phyloP scores from a whole-genome alignment of 2,329 filamentous ascomycete species.

The Massarina eburnea region DNA sequence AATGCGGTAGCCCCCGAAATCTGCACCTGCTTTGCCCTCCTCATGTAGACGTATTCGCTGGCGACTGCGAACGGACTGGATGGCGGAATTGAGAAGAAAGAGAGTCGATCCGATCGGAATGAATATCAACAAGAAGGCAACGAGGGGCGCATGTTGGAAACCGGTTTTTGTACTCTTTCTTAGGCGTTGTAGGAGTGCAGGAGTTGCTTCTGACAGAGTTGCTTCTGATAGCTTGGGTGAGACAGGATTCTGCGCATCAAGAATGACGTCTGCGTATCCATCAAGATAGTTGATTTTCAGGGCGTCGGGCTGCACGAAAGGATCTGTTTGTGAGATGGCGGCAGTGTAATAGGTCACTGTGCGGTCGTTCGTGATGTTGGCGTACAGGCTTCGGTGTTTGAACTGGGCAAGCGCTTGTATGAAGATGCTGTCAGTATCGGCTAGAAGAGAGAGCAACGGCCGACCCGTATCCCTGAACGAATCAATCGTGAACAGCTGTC shows the following conservation, averaged over 20 bases:
- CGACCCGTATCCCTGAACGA: conserved; percentile 79
- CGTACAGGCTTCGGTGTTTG: conserved; percentile 74
- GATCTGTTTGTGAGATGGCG: conserved; percentile 73
- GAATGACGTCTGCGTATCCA: conserved; percentile 73
- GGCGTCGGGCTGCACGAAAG: conserved; percentile 68
- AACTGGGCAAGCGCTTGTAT: conserved; percentile 77
- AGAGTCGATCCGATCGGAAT: conserved; percentile 71
- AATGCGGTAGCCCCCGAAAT: conserved; percentile 71
- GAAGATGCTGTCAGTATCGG: conserved; percentile 84
- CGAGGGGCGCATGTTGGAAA: conserved; percentile 62
- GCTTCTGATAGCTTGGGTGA: conserved; percentile 46
- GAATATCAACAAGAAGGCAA: conserved; percentile 67
- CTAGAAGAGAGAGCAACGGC: conserved; percentile 77
- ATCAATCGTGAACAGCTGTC: conserved; percentile 86
- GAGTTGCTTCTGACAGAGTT: conserved; percentile 27
- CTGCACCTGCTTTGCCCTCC: conserved; percentile 66
- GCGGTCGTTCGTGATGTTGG: conserved; percentile 84
- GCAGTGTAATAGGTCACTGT: conserved; percentile 84
- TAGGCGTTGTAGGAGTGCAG: conserved; percentile 41
- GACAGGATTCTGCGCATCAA: conserved; percentile 68
- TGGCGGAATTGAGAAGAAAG: conserved; percentile 73
- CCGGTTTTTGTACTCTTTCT: conserved; percentile 39
- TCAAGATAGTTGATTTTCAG: conserved; percentile 72
- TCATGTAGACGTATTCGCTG: conserved; percentile 77
- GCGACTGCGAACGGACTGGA: conserved; percentile 75